These are phyloP conservation scores for Vitis cinerea DNA, from an alignment of 164 flowering plant species.

Conservation along the genomic window DNA sequence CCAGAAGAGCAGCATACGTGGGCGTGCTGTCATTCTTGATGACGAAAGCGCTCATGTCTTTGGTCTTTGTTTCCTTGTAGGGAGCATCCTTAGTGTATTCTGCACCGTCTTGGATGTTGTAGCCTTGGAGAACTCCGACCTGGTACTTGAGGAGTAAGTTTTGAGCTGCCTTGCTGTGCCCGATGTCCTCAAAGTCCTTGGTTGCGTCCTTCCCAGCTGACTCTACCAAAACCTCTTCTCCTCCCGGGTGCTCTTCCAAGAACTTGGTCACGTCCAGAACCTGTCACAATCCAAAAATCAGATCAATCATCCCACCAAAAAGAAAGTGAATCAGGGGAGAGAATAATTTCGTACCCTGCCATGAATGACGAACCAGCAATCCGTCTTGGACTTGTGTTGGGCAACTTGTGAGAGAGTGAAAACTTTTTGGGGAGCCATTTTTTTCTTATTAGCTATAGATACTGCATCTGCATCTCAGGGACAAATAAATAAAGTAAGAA, in stretches of 20 bases:
- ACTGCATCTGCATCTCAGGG: too few relatives aligned
- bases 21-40: constrained; percentile 27
- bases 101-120: constrained; percentile 11
- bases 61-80: constrained; percentile 20
- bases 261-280: constrained; percentile 48
- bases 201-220: constrained; percentile 53
- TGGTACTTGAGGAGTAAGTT: constrained; percentile 38
- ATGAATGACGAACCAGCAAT: constrained; percentile 52
- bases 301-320: neutral
- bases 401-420: constrained; percentile 45
- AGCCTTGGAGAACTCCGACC: constrained; percentile 44
- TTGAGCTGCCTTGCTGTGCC: constrained; percentile 52
- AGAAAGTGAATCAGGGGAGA: constrained; percentile 1
- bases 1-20: constrained; percentile 22
- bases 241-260: constrained; percentile 54
- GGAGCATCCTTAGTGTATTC: neutral
- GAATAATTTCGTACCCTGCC: constrained; percentile 34
- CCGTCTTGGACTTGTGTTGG: constrained; percentile 48
- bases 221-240: constrained; percentile 48
- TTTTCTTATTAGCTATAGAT: too few relatives aligned
- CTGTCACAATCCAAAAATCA: constrained; percentile 14
- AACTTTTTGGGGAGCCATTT: constrained; percentile 16
- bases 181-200: constrained; percentile 37
- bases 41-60: constrained; percentile 48
- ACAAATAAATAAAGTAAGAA: too few relatives aligned